Conservation (phyloP, 73 alveolate genomes). For the Paramecium tetraurelia region DNA sequence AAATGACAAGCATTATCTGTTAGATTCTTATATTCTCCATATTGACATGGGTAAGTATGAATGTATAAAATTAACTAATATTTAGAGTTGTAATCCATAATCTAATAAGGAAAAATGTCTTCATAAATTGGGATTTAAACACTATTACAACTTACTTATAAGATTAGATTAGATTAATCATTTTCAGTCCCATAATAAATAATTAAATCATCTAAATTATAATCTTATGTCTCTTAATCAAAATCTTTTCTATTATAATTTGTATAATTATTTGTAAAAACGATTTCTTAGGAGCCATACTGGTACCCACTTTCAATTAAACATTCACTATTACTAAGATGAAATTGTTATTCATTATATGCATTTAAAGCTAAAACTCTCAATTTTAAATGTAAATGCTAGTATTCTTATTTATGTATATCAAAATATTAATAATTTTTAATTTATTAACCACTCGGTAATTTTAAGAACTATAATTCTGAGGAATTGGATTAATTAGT, state of each 20-base stretch:
- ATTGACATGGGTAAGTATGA: not conserved
- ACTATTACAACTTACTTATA: not conserved
- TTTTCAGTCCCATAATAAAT: not conserved
- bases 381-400: not conserved
- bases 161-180: not conserved
- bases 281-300: not conserved
- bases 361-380: not conserved
- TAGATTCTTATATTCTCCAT: not conserved
- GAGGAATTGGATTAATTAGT: not conserved
- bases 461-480: not conserved
- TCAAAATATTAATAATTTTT: not conserved
- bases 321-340: not conserved
- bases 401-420: not conserved
- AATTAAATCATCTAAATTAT: constrained; percentile 16
- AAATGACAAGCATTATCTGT: not conserved
- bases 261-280: not conserved
- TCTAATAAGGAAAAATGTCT: not conserved
- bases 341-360: not conserved
- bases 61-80: not conserved
- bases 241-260: not conserved
- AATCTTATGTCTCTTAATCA: not conserved
- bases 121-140: not conserved
- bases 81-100: not conserved
- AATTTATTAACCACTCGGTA: constrained; percentile 22
- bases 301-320: not conserved